Percentiles rank a stretch among this genome's conserved stretches.
These are phyloP conservation scores for Cornus kousa DNA, from an alignment of 148 eudicot genomes.

Conservation along the genomic window DNA sequence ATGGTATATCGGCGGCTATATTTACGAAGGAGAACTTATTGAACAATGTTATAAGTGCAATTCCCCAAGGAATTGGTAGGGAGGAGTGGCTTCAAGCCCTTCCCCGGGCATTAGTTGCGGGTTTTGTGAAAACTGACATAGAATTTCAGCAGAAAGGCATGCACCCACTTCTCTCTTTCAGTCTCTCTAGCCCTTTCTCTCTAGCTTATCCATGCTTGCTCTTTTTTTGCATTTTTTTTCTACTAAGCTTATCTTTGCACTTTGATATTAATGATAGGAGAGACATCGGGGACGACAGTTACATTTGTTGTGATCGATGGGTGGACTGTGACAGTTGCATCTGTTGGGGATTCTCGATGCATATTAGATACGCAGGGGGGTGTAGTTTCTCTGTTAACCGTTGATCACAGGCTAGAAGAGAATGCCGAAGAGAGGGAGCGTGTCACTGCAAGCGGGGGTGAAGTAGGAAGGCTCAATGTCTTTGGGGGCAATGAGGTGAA, in stretches of 20 bases:
- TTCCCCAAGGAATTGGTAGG: constrained; percentile 69
- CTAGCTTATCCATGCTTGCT: background rate
- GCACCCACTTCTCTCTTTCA: constrained; percentile 3
- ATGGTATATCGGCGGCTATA: constrained; percentile 97
- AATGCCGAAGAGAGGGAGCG: constrained; percentile 92
- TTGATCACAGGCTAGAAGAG: constrained; percentile 94
- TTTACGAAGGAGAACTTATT: constrained; percentile 78
- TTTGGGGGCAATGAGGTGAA: constrained; percentile 81
- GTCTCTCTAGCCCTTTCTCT: too few species aligned
- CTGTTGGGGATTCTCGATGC: constrained; percentile 98
- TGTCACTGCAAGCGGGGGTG: constrained; percentile 96
- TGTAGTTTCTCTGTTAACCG: constrained; percentile 81
- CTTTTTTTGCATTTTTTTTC: background rate
- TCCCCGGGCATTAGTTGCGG: constrained; percentile 96
- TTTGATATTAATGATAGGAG: constrained; percentile 48
- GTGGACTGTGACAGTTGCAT: constrained; percentile 98
- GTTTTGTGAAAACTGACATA: constrained; percentile 96
- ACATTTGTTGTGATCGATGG: constrained; percentile 98
- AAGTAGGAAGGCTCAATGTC: constrained; percentile 90
- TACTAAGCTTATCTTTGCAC: background rate
- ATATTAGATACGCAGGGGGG: constrained; percentile 93
- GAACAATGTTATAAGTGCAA: constrained; percentile 80
- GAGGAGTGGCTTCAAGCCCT: constrained; percentile 96
- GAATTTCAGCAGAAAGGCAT: constrained; percentile 95
- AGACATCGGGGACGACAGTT: constrained; percentile 94